These are phyloP conservation scores for Penicillium waksmanii DNA, from an alignment of 495 filamentous ascomycete genomes.

Conservation along the genomic window DNA sequence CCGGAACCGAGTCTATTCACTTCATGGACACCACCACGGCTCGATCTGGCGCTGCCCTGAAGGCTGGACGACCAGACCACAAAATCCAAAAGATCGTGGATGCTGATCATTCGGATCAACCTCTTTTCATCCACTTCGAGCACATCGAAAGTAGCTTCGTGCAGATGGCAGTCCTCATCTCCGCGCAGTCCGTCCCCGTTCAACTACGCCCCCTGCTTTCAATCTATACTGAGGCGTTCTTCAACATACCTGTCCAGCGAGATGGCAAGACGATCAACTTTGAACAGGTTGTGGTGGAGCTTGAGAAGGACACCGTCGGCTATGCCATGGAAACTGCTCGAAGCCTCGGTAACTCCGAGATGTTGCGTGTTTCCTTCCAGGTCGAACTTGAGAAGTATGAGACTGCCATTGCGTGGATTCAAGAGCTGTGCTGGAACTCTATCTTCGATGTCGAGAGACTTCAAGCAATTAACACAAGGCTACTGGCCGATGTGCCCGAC, in stretches of 20 bases:
- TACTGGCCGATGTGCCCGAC: constrained; percentile 91
- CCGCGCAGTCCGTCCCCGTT: constrained; percentile 71
- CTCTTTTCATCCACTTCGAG: constrained; percentile 97
- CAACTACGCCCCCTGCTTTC: constrained; percentile 79
- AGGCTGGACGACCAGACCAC: constrained; percentile 68
- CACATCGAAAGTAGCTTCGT: constrained; percentile 90
- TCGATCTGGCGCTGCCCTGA: constrained; percentile 76
- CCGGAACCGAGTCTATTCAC: constrained; percentile 83
- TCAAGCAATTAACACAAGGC: constrained; percentile 79
- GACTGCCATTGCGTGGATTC: constrained; percentile 81
- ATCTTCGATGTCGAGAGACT: constrained; percentile 85
- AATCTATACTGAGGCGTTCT: constrained; percentile 89
- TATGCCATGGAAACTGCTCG: constrained; percentile 71
- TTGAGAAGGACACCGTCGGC: constrained; percentile 88
- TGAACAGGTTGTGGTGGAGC: constrained; percentile 83
- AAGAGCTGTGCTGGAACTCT: constrained; percentile 81
- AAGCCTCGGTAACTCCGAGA: constrained; percentile 74
- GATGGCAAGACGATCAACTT: constrained; percentile 81
- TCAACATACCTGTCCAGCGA: constrained; percentile 83
- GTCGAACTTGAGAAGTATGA: constrained; percentile 88
- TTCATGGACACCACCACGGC: constrained; percentile 90
- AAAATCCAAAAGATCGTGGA: constrained; percentile 78
- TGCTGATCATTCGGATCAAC: constrained; percentile 61
- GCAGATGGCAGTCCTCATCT: constrained; percentile 74
- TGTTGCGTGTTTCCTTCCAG: constrained; percentile 78